Base-by-base conservation (phyloP, 305 asterid genomes). In the Fraxinus velutina region DNA sequence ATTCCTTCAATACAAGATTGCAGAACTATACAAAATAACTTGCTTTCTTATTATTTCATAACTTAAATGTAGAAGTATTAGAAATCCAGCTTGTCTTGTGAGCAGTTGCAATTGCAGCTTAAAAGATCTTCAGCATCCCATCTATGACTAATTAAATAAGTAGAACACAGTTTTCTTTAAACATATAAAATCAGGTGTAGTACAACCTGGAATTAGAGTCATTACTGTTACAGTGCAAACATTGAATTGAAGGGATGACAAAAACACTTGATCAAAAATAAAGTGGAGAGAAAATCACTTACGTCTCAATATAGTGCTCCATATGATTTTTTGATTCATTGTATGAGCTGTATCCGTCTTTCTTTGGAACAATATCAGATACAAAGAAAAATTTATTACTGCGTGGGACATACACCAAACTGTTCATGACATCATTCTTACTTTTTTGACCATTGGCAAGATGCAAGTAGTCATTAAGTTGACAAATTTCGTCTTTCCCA, bases 321-420 rank as follows among this genome's bases (percentile, higher is more conserved):
- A 88, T 84, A 77, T 93, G 93, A 87, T 76, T 91, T 84, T 81
- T 89, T 32, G 92, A 84, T 75, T 88, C 90, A 83, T 88, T 88
- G 66, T 78, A 86, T 66, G 79, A 82, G 88, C 89, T 89, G 87
- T 87, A 84, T 77, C 92, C 95, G 84, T 88, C 89, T 83, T 82
- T 89, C 66, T 86, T 88, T 17, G 42, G 80, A 70, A 88, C 78
- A 85, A 92, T 87, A 76, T 89, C 99, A 83, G 94, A 85, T 81
- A 96, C 83, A 85, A 96, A 94, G 93, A 85, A 94, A 89, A 93
- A 96, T 27, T 78, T 89, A 37, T 84, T 71, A 87, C 84, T 94
- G 91, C 93, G 90, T 37, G 97, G 97, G 78, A 91, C 94, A 84
- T 93, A 96, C 70, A 94, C 97, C 94, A 94, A 91, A 90, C 99